Evolutionary conservation across 2,329 filamentous ascomycete species (phyloP).

Genomic region (Talaromyces sp.): DNA sequence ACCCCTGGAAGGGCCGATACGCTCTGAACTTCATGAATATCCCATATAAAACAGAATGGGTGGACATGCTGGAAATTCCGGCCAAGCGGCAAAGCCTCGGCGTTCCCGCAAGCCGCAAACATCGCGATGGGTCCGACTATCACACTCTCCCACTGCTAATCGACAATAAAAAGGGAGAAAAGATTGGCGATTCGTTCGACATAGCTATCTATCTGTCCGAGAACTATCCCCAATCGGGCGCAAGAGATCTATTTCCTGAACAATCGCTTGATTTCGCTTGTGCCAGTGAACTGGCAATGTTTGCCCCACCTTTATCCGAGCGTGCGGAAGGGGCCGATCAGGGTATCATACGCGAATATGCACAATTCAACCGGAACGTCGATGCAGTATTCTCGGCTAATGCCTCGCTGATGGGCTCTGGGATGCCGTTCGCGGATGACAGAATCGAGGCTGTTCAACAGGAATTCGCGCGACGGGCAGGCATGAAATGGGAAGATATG

Average conservation of each 20-base stretch:
- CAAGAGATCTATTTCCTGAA: conserved; percentile 53
- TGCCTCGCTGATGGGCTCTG: conserved; percentile 42
- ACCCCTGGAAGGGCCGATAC: conserved; percentile 56
- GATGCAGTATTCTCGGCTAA: conserved; percentile 59
- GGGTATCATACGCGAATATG: too few species aligned
- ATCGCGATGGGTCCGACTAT: conserved; percentile 60
- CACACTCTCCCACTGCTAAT: conserved; percentile 62
- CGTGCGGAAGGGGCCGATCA: conserved; percentile 21
- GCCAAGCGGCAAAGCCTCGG: conserved; percentile 52
- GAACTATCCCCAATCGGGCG: conserved; percentile 50
- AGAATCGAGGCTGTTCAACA: conserved; percentile 50
- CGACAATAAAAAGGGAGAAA: conserved; percentile 45
- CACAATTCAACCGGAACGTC: conserved; percentile 57
- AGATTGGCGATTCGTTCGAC: conserved; percentile 66
- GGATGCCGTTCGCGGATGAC: conserved; percentile 56
- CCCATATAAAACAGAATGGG: conserved; percentile 56
- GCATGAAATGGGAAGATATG: conserved; percentile 47
- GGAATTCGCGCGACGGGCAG: conserved; percentile 54
- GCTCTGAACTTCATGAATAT: conserved; percentile 55
- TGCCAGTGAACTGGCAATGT: conserved; percentile 24
- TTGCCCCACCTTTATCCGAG: conserved; percentile 46
- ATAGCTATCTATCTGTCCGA: conserved; percentile 64
- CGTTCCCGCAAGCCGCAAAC: conserved; percentile 56
- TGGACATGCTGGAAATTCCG: conserved; percentile 56
- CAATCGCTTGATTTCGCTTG: conserved; percentile 47